Conservation (phyloP, 306 rosid genomes). For the Cicer arietinum region DNA sequence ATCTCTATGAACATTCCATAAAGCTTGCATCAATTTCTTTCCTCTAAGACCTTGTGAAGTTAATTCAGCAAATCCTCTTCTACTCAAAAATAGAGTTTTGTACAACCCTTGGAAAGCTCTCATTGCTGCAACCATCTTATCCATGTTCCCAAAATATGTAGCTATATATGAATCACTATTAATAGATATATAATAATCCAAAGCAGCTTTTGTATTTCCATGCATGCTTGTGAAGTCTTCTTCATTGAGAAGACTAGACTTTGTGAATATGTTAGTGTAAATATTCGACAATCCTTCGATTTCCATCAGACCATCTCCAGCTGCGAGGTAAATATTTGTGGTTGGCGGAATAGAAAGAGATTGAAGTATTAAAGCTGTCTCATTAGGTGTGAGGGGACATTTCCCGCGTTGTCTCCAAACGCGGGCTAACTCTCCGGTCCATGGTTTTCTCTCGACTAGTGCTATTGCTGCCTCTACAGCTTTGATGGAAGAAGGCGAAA, state of each 20-base stretch:
- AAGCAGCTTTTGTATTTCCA: constrained; percentile 96
- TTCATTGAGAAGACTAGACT: constrained; percentile 73
- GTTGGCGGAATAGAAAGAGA: constrained; percentile 72
- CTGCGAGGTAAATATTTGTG: constrained; percentile 85
- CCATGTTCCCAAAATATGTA: constrained; percentile 95
- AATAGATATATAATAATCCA: constrained; percentile 86
- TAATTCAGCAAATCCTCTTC: constrained; percentile 81
- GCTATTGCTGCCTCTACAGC: constrained; percentile 75
- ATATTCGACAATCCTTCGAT: constrained; percentile 67
- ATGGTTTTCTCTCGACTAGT: constrained; percentile 79
- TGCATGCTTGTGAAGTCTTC: constrained; percentile 90
- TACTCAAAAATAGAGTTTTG: constrained; percentile 73
- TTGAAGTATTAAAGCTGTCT: constrained; percentile 79
- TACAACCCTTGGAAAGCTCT: constrained; percentile 73
- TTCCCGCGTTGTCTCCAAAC: constrained; percentile 88
- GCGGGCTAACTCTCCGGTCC: constrained; percentile 79
- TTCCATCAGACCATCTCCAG: constrained; percentile 96
- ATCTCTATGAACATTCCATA: constrained; percentile 74
- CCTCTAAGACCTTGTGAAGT: constrained; percentile 65
- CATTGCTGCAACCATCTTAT: constrained; percentile 98
- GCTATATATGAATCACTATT: constrained; percentile 87
- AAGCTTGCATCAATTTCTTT: constrained; percentile 62
- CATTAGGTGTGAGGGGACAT: constrained; percentile 88
- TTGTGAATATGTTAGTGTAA: constrained; percentile 72
- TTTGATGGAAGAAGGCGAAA: constrained; percentile 67